A percentile compares a stretch with the other conserved stretches of the same genome.
phyloP scores from a whole-genome alignment of 2,329 filamentous ascomycete species.

The Aspergillus aculeatus region DNA sequence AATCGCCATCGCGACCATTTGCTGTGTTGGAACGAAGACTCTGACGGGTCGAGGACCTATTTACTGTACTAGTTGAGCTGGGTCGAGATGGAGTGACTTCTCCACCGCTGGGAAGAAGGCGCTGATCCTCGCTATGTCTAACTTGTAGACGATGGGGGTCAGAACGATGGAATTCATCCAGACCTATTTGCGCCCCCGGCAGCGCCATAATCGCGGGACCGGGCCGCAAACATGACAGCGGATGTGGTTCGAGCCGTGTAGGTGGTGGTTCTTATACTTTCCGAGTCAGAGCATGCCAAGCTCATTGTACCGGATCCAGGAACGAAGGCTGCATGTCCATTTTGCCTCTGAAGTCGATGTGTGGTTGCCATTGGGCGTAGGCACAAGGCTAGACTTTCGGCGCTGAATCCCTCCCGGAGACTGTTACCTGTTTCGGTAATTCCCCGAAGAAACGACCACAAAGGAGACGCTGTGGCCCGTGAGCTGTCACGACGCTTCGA shows the following conservation, averaged over 20 bases:
- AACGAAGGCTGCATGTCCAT: not conserved
- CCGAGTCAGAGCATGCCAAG: not conserved
- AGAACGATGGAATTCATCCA: not conserved
- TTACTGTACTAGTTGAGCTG: not conserved
- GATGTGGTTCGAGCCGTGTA: not conserved
- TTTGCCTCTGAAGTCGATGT: not conserved
- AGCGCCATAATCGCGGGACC: not conserved
- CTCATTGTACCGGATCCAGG: not conserved
- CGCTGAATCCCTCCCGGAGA: not conserved
- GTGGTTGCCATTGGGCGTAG: not conserved
- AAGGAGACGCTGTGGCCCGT: not conserved
- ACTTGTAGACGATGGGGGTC: not conserved
- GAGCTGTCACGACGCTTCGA: not conserved
- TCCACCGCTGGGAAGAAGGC: not conserved
- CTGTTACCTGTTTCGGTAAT: not conserved
- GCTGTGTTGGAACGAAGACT: not conserved
- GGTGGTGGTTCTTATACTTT: not conserved
- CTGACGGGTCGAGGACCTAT: not conserved
- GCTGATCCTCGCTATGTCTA: not conserved
- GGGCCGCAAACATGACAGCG: not conserved
- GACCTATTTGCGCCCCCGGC: not conserved
- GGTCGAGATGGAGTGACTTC: not conserved
- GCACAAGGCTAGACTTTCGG: not conserved
- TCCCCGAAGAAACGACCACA: not conserved
- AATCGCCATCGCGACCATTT: not conserved